These are phyloP conservation scores for Leccinum imitatum DNA, from an alignment of 768 basidiomycete genomes.

Conservation along the genomic window DNA sequence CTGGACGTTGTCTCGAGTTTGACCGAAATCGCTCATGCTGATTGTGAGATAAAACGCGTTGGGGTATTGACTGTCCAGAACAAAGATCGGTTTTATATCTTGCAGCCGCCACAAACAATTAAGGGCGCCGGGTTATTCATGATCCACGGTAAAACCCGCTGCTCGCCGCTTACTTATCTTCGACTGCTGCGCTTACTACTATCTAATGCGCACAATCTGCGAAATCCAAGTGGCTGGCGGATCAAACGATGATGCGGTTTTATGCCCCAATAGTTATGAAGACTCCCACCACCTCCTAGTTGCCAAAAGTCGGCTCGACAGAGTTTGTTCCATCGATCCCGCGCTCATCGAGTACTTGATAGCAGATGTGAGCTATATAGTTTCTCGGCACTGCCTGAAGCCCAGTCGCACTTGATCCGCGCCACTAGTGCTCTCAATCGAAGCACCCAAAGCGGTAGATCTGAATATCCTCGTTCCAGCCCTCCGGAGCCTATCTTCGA, in stretches of 20 bases:
- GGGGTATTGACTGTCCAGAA: neutral
- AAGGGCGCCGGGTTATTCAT: neutral
- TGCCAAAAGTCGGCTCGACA: neutral
- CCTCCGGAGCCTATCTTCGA: neutral
- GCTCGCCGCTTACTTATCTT: neutral
- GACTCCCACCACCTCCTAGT: conserved; percentile 3
- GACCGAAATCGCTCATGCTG: conserved; percentile 15
- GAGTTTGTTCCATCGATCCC: neutral
- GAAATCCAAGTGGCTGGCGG: neutral
- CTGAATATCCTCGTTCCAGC: neutral
- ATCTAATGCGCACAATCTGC: conserved; percentile 3
- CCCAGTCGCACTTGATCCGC: neutral
- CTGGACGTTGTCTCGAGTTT: conserved; percentile 10
- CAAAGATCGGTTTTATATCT: neutral
- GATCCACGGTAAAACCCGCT: neutral
- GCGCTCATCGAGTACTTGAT: neutral
- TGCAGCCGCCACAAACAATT: neutral
- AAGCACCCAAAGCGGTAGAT: neutral
- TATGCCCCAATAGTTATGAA: neutral
- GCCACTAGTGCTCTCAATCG: neutral
- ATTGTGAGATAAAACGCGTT: neutral
- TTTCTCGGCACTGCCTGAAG: too few species aligned
- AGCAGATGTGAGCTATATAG: neutral
- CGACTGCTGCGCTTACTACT: neutral
- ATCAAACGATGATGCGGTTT: neutral